phyloP scores from a whole-genome alignment of 164 flowering plant species.

The Kalanchoe fedtschenkoi region DNA sequence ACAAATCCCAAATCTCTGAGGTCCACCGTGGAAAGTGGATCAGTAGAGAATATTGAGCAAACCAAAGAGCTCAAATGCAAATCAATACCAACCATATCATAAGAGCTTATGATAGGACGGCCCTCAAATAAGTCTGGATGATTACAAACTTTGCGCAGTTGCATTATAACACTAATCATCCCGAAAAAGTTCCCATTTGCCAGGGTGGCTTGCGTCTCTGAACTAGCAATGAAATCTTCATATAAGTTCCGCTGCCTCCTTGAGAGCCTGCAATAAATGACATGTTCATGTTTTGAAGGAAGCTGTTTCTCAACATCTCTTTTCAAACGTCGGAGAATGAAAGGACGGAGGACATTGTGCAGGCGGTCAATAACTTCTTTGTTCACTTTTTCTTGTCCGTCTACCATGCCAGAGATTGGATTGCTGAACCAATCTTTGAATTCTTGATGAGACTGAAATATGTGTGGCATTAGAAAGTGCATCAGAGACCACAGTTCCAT shows the following conservation, averaged over 20 bases:
- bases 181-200: conserved; percentile 89
- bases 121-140: conserved; percentile 99
- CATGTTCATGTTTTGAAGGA: conserved; percentile 90
- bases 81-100: conserved; percentile 79
- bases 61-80: conserved; percentile 62
- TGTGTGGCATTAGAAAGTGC: conserved; percentile 99
- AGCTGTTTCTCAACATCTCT: conserved; percentile 99
- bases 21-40: conserved; percentile 50
- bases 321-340: conserved; percentile 82
- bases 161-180: conserved; percentile 98
- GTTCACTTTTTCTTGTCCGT: conserved; percentile 92
- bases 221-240: conserved; percentile 97
- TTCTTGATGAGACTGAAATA: conserved; percentile 98
- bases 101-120: conserved; percentile 94
- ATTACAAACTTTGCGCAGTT: conserved; percentile 98
- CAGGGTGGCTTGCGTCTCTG: conserved; percentile 95
- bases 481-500: conserved; percentile 99
- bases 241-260: conserved; percentile 93
- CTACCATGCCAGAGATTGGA: conserved; percentile 98
- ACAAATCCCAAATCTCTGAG: conserved; percentile 56
- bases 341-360: conserved; percentile 97
- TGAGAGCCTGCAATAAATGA: conserved; percentile 83
- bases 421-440: conserved; percentile 99
- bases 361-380: conserved; percentile 96
- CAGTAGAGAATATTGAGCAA: conserved; percentile 45